Evolutionary conservation across 805 yeast genomes (phyloP).

Genomic region (Komagataella phaffii): DNA sequence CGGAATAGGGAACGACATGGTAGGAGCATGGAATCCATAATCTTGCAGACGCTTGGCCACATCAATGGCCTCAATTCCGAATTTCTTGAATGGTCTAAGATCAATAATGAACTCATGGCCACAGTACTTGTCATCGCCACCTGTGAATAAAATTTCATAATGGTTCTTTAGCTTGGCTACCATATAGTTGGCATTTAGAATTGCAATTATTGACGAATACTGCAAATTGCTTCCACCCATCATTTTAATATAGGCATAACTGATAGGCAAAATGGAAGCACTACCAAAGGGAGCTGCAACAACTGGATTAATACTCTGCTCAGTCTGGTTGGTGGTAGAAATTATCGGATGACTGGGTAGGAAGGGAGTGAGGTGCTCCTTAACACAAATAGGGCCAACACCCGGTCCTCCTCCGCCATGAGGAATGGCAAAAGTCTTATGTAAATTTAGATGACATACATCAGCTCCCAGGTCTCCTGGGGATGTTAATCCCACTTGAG

Average conservation of each 20-base stretch:
- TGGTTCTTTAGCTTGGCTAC: slow-evolving; percentile 58
- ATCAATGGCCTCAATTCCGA: slow-evolving; percentile 89
- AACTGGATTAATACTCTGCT: slow-evolving; percentile 55
- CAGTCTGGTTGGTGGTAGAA: slow-evolving; percentile 29
- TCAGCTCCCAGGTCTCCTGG: slow-evolving; percentile 98
- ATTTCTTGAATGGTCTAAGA: slow-evolving; percentile 65
- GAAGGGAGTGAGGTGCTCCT: slow-evolving; percentile 62
- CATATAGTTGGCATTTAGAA: slow-evolving; percentile 95
- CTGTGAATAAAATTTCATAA: slow-evolving; percentile 67
- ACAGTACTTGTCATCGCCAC: slow-evolving; percentile 48
- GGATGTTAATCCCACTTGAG: slow-evolving; percentile 93
- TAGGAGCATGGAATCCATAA: slow-evolving; percentile 98
- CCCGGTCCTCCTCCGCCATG: slow-evolving; percentile 99
- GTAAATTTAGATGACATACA: slow-evolving; percentile 93
- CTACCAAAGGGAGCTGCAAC: slow-evolving; percentile 94
- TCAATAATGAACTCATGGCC: slow-evolving; percentile 96
- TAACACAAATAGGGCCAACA: slow-evolving; percentile 95
- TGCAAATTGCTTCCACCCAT: slow-evolving; percentile 81
- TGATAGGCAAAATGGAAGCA: slow-evolving; percentile 84
- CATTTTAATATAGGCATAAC: slow-evolving; percentile 90
- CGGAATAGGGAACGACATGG: slow-evolving; percentile 97
- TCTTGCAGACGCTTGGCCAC: slow-evolving; percentile 95
- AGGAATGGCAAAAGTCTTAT: slow-evolving; percentile 94
- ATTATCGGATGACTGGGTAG: slow-evolving; percentile 69
- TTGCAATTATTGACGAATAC: slow-evolving; percentile 79